phyloP scores from a whole-genome alignment of 345 rosid genomes.

The Ceriops decandra region DNA sequence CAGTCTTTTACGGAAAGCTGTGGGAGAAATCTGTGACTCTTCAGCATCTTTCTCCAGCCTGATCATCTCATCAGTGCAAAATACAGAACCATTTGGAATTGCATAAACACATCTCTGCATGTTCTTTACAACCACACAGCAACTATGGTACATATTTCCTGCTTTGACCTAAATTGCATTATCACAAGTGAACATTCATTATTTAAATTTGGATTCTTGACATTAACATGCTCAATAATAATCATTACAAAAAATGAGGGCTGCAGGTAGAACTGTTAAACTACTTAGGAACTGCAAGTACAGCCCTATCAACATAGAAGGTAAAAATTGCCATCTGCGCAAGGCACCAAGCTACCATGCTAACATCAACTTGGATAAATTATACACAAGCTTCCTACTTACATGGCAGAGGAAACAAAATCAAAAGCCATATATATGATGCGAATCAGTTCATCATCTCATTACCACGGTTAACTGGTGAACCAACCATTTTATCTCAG shows the following conservation, averaged over 20 bases:
- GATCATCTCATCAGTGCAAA: conserved; percentile 55
- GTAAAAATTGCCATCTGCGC: too few relatives aligned
- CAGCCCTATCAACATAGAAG: too few relatives aligned
- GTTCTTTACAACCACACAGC: conserved; percentile 80
- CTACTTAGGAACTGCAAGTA: too few relatives aligned
- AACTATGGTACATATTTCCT: conserved; percentile 69
- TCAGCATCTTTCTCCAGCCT: conserved; percentile 68
- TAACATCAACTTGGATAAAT: too few relatives aligned
- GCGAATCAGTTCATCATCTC: not conserved
- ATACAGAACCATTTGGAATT: conserved; percentile 58
- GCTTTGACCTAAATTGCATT: conserved; percentile 64
- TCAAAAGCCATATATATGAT: not conserved
- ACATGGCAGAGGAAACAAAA: too few relatives aligned
- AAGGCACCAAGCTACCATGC: too few relatives aligned
- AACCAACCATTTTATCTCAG: too few relatives aligned
- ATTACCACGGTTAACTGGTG: not conserved
- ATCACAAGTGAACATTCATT: conserved; percentile 6
- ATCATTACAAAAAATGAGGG: too few relatives aligned
- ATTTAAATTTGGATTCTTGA: not conserved
- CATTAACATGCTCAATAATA: not conserved
- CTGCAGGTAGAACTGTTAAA: too few relatives aligned
- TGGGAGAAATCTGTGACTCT: conserved; percentile 56
- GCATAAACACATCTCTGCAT: conserved; percentile 87
- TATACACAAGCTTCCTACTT: too few relatives aligned
- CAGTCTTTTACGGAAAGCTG: conserved; percentile 55